Evolutionary conservation across 768 basidiomycete species (phyloP).

Genomic region (Serendipita sp.): DNA sequence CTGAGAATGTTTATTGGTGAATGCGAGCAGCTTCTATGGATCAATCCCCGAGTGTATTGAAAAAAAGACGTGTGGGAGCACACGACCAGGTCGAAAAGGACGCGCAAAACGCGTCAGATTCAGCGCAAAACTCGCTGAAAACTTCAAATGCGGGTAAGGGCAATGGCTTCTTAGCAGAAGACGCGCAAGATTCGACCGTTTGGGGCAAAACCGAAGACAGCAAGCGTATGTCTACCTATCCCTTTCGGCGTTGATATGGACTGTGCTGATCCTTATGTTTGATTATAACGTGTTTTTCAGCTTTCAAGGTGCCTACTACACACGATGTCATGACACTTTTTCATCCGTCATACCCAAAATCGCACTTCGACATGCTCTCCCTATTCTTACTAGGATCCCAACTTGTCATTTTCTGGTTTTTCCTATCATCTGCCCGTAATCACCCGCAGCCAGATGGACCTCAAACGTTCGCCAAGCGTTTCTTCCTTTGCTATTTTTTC

Average conservation of each 20-base stretch:
- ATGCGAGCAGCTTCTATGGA: background rate
- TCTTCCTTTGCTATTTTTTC: conserved; percentile 82
- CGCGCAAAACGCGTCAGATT: background rate
- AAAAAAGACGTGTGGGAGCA: conserved; percentile 10
- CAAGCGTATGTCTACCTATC: background rate
- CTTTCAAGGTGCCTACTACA: conserved; percentile 86
- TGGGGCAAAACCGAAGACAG: conserved; percentile 9
- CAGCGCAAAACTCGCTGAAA: background rate
- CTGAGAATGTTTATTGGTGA: too few species aligned
- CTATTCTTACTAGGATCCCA: conserved; percentile 66
- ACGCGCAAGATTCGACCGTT: background rate
- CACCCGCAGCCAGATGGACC: conserved; percentile 31
- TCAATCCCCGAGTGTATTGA: background rate
- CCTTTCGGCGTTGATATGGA: background rate
- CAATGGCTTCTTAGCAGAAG: background rate
- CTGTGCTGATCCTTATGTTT: too few species aligned
- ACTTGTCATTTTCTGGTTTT: conserved; percentile 43
- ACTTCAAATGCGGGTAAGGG: background rate
- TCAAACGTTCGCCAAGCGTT: conserved; percentile 33
- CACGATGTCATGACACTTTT: conserved; percentile 83
- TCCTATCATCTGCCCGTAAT: background rate
- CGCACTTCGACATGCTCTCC: conserved; percentile 76
- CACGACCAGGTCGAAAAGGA: conserved; percentile 3
- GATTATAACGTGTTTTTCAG: conserved; percentile 26
- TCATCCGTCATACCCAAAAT: conserved; percentile 69